Conservation (phyloP, 2,329 filamentous ascomycete genomes). For the Neonectria punicea region DNA sequence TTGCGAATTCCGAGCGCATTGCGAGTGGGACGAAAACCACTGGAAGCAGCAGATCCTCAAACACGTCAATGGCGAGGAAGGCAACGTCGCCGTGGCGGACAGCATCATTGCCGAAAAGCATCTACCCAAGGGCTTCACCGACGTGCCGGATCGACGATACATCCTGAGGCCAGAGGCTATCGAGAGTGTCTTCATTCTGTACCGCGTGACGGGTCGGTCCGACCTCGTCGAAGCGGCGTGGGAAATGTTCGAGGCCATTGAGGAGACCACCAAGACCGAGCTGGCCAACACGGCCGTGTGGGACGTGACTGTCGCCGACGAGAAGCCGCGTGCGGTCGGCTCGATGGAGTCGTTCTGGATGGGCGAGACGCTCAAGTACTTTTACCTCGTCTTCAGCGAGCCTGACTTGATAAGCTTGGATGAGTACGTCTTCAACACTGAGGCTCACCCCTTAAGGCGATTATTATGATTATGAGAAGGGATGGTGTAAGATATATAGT, state of each 20-base stretch:
- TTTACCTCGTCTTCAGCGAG: slow-evolving; percentile 42
- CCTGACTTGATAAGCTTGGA: slow-evolving; percentile 57
- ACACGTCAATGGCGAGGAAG: slow-evolving; percentile 37
- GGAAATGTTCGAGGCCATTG: slow-evolving; percentile 63
- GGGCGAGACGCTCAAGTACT: slow-evolving; percentile 47
- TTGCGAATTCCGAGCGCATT: slow-evolving; percentile 50
- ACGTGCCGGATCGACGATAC: slow-evolving; percentile 61
- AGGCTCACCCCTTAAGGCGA: slow-evolving; percentile 39
- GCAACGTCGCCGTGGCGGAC: slow-evolving; percentile 35
- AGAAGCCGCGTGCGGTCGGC: slow-evolving; percentile 57
- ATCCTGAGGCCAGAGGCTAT: slow-evolving; percentile 64
- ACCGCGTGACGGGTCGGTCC: slow-evolving; percentile 60
- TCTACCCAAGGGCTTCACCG: slow-evolving; percentile 70
- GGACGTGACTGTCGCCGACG: slow-evolving; percentile 48
- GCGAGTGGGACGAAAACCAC: slow-evolving; percentile 48
- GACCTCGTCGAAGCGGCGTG: slow-evolving; percentile 62
- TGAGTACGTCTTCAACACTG: slow-evolving; percentile 42
- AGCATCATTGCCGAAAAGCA: slow-evolving; percentile 42
- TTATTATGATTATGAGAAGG: slow-evolving; percentile 17
- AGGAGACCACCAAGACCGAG: slow-evolving; percentile 57
- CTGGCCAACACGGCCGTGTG: slow-evolving; percentile 61
- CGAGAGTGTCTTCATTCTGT: slow-evolving; percentile 64
- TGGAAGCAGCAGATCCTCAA: slow-evolving; percentile 50
- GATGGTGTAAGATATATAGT: too few species aligned
- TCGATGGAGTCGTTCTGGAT: slow-evolving; percentile 65